These are phyloP conservation scores for Vaccinium vitisidaea DNA, from an alignment of 148 eudicot species.

Conservation along the genomic window DNA sequence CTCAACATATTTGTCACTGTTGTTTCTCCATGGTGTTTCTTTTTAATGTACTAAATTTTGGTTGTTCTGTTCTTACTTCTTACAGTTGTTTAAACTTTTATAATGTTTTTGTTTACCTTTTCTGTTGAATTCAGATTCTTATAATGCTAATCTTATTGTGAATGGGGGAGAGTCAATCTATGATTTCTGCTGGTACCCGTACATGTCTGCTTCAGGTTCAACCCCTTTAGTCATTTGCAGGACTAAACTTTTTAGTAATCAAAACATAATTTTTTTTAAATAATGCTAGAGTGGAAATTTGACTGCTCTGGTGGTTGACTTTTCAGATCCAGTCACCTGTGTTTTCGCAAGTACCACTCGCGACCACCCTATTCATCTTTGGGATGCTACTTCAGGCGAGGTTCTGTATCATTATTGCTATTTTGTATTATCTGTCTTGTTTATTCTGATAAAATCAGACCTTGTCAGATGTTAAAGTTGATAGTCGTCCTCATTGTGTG, in stretches of 20 bases:
- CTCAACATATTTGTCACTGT: not conserved
- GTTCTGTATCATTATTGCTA: constrained; percentile 42
- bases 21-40: not conserved
- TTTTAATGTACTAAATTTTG: not conserved
- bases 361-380: constrained; percentile 97
- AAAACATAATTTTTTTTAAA: too few relatives aligned
- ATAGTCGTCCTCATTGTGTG: not conserved
- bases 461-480: not conserved
- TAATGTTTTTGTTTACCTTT: constrained; percentile 1
- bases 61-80: not conserved
- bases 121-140: constrained; percentile 63
- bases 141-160: constrained; percentile 54
- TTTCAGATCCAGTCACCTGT: constrained; percentile 77
- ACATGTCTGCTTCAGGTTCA: constrained; percentile 90
- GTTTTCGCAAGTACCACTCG: constrained; percentile 95
- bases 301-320: constrained; percentile 7
- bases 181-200: constrained; percentile 96
- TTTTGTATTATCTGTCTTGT: not conserved
- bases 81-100: not conserved
- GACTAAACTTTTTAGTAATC: not conserved
- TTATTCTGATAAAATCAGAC: not conserved
- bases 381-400: constrained; percentile 98
- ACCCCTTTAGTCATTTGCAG: constrained; percentile 1
- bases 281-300: constrained; percentile 4
- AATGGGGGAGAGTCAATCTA: constrained; percentile 92